Evolutionary conservation across 495 filamentous ascomycete genomes (phyloP).

Genomic region (Astrothelium subdiscretum): DNA sequence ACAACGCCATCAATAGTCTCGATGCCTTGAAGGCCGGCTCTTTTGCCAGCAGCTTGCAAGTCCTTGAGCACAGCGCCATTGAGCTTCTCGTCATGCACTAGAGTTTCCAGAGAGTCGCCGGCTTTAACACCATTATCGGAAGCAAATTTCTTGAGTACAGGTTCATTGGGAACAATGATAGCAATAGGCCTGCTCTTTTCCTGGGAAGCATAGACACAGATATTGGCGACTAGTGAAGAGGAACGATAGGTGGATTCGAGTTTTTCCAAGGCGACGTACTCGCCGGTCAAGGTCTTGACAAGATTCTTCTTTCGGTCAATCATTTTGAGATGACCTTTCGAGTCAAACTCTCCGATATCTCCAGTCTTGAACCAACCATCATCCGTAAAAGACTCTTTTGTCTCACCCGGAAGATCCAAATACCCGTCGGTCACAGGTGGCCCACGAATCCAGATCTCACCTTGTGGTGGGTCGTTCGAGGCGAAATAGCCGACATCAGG

Average conservation of each 20-base stretch:
- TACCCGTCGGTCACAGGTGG: conserved; percentile 61
- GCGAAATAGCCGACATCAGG: conserved; percentile 82
- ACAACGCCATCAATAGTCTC: conserved; percentile 92
- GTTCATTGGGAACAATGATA: conserved; percentile 85
- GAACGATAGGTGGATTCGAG: conserved; percentile 92
- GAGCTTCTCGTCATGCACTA: conserved; percentile 76
- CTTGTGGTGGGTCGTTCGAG: conserved; percentile 82
- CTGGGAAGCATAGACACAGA: conserved; percentile 81
- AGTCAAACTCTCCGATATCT: conserved; percentile 85
- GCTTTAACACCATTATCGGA: conserved; percentile 53
- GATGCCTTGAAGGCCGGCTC: conserved; percentile 67
- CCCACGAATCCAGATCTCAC: conserved; percentile 88
- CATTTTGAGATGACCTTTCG: conserved; percentile 68
- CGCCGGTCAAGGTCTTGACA: conserved; percentile 89
- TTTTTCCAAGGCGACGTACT: conserved; percentile 98
- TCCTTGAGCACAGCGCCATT: conserved; percentile 69
- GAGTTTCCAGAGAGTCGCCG: conserved; percentile 61
- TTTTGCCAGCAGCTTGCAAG: conserved; percentile 61
- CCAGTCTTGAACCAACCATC: conserved; percentile 96
- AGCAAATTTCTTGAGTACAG: conserved; percentile 75
- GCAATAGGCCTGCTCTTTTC: conserved; percentile 78
- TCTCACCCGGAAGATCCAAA: conserved; percentile 75
- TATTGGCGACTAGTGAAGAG: conserved; percentile 75
- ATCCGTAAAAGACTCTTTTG: conserved; percentile 54
- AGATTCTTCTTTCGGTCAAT: conserved; percentile 98